phyloP scores from a whole-genome alignment of 2,329 filamentous ascomycete species.

The Phaeosphaeriaceae sp. region DNA sequence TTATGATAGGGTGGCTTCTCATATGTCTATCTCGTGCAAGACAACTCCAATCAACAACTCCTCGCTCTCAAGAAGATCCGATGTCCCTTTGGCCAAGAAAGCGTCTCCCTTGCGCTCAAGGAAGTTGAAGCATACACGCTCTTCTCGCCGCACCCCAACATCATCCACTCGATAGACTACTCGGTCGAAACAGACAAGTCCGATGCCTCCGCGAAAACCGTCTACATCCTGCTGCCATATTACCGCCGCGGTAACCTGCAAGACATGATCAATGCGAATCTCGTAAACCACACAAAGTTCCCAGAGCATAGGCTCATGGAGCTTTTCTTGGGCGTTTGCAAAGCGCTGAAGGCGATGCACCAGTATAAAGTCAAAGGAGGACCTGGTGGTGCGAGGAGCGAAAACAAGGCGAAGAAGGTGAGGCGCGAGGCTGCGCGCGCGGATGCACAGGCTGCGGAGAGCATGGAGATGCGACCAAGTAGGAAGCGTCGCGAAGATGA shows the following conservation, averaged over 20 bases:
- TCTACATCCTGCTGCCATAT: slow-evolving; percentile 95
- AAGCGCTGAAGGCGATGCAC: slow-evolving; percentile 89
- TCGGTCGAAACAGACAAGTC: slow-evolving; percentile 76
- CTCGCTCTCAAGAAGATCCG: slow-evolving; percentile 98
- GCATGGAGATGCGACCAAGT: slow-evolving; percentile 53
- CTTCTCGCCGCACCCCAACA: slow-evolving; percentile 82
- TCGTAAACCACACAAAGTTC: slow-evolving; percentile 92
- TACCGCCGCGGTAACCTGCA: slow-evolving; percentile 95
- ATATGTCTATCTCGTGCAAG: slow-evolving; percentile 98
- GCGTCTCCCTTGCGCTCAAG: slow-evolving; percentile 90
- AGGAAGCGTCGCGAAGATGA: slow-evolving; percentile 55
- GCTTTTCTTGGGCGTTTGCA: slow-evolving; percentile 90
- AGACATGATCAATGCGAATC: slow-evolving; percentile 97
- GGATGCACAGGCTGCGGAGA: slow-evolving; percentile 58
- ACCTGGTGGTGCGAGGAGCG: slow-evolving; percentile 58
- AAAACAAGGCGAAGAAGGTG: slow-evolving; percentile 63
- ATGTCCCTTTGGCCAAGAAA: slow-evolving; percentile 97
- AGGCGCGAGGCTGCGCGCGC: slow-evolving; percentile 64
- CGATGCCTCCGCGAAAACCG: slow-evolving; percentile 80
- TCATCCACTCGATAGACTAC: slow-evolving; percentile 87
- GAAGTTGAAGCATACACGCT: slow-evolving; percentile 97
- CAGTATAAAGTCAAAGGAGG: slow-evolving; percentile 74
- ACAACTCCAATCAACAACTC: slow-evolving; percentile 80
- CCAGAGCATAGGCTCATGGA: slow-evolving; percentile 88
- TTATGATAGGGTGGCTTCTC: slow-evolving; percentile 84